phyloP scores from a whole-genome alignment of 352 stramenopile genomes.

The Pythium vanterpoolii region DNA sequence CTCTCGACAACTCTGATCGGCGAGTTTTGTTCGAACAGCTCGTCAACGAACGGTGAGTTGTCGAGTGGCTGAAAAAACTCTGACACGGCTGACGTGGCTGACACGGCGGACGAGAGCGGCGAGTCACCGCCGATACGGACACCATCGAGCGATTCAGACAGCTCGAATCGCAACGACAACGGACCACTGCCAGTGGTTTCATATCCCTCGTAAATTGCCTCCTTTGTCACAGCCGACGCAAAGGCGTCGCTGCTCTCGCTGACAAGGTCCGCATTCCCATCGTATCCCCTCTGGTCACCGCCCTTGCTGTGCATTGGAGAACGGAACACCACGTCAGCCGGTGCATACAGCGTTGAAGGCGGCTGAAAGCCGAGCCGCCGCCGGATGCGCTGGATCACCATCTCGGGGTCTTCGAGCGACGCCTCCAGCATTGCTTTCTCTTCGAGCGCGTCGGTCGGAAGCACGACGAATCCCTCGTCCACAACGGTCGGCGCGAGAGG shows the following conservation, averaged over 20 bases:
- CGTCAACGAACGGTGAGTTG: no score
- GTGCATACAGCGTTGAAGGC: neutral
- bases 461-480: conserved; percentile 14
- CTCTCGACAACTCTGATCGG: neutral
- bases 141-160: neutral
- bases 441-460: neutral
- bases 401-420: conserved; percentile 39
- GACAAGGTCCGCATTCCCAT: neutral
- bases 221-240: neutral
- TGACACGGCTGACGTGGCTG: neutral
- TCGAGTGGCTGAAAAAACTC: no score
- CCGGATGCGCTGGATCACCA: conserved; percentile 60
- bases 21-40: neutral
- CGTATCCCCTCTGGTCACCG: neutral
- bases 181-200: neutral
- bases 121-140: neutral
- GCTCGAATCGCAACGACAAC: neutral
- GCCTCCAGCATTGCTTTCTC: conserved; percentile 16
- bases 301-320: neutral
- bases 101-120: neutral
- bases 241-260: neutral
- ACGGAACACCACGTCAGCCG: neutral
- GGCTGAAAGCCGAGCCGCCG: conserved; percentile 37
- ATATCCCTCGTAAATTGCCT: neutral
- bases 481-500: neutral